phyloP scores from a whole-genome alignment of 257 asterid genomes.

The Plantago elongata region DNA sequence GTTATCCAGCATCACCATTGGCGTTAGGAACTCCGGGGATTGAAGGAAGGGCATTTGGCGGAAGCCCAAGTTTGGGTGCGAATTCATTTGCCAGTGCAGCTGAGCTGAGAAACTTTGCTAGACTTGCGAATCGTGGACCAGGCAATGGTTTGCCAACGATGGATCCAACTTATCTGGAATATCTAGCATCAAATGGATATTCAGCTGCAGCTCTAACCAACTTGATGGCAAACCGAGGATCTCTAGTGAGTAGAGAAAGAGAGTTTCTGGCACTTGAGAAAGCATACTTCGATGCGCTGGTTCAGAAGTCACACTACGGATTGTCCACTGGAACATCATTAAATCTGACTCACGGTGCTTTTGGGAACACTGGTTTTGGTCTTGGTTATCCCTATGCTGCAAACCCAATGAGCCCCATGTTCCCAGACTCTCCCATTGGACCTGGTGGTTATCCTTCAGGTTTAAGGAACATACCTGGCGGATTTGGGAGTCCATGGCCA shows the following conservation, averaged over 20 bases:
- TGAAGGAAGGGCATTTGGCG: constrained; percentile 39
- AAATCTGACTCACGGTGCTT: constrained; percentile 39
- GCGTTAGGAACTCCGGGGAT: constrained; percentile 41
- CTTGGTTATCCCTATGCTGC: constrained; percentile 46
- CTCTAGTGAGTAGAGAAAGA: constrained; percentile 35
- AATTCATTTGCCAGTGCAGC: constrained; percentile 46
- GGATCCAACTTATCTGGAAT: constrained; percentile 58
- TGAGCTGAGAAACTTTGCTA: constrained; percentile 44
- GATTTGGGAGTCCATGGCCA: constrained; percentile 51
- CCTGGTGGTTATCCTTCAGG: constrained; percentile 46
- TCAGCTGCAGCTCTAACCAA: constrained; percentile 48
- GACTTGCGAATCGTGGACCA: constrained; percentile 42
- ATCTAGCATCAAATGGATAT: constrained; percentile 43
- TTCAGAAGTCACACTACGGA: constrained; percentile 53
- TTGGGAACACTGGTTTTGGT: constrained; percentile 47
- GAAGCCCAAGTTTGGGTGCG: constrained; percentile 43
- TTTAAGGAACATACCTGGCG: constrained; percentile 41
- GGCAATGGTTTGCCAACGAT: constrained; percentile 39
- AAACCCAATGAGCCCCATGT: constrained; percentile 36
- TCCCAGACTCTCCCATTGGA: constrained; percentile 43
- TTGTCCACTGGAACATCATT: constrained; percentile 31
- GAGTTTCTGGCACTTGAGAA: constrained; percentile 61
- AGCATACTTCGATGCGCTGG: constrained; percentile 48
- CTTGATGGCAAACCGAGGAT: constrained; percentile 33
- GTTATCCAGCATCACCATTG: constrained; percentile 51